Evolutionary conservation across 2,329 filamentous ascomycete species (phyloP), one percentile per base, ranked within the genome.

Genomic region (Stylonectria norvegica): DNA sequence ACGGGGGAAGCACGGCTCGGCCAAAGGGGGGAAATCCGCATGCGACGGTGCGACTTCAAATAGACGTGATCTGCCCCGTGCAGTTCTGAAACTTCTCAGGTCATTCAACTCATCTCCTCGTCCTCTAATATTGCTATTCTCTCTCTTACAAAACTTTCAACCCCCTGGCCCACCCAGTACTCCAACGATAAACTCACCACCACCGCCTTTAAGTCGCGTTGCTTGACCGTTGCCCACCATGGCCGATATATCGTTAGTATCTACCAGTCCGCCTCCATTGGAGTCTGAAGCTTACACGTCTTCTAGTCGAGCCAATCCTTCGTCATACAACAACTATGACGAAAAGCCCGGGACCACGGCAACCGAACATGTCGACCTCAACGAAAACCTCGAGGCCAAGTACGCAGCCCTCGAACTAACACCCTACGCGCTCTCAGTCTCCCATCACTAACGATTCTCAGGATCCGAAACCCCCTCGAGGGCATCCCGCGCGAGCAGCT

Each of bases 401-500:
- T 70, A 58, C 55, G 67, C 52, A n/a, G 5, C n/a, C 22, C 11
- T 23, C 20, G 32, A 38, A n/a, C 14, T 12, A 16, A 17, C 9
- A 23, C 19, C 30, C 9, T 25, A 5, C 18, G 12, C 14, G 19
- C 34, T 16, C 22, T 12, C 6, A 12, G 27, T 4, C 6, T 2
- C 20, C 11, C 16, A 10, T 17, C 40, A 41, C 32, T 46, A 33
- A 16, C 14, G 12, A 19, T 32, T 18, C 14, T 8, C 29, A 72
- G 69, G 50, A 71, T 73, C 45, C 65, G 65, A 45, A 73, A 73
- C 43, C 71, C 71, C 17, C 63, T 73, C 22, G 63, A 66, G 33
- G 70, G 70, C 11, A 72, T 81, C 38, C 67, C 76, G 6, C 69
- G 66, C 33, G 65, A 69, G 4, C 63, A 73, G 38, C 70, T 81